Conservation (phyloP, 805 yeast species). For the Lipomyces lipofer region DNA sequence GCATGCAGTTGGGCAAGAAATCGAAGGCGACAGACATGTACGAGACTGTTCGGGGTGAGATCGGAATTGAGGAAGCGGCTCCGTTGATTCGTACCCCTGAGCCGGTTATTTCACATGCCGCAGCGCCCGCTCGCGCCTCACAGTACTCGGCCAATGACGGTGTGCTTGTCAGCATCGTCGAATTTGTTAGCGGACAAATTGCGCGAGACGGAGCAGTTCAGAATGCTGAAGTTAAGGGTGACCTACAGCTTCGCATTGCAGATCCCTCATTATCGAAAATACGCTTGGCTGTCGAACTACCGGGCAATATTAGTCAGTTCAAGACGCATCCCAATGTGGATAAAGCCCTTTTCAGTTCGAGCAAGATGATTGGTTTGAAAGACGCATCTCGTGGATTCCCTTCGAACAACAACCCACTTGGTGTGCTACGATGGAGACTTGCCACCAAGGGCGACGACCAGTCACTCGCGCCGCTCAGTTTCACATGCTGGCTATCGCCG, state of each 20-base stretch:
- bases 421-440: slow-evolving; percentile 91
- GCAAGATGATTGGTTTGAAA: slow-evolving; percentile 66
- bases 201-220: slow-evolving; percentile 72
- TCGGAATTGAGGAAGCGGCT: slow-evolving; percentile 34
- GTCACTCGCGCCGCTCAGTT: slow-evolving; percentile 60
- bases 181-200: slow-evolving; percentile 73
- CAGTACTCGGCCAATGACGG: slow-evolving; percentile 57
- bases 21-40: slow-evolving; percentile 39
- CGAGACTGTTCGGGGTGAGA: slow-evolving; percentile 37
- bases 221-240: slow-evolving; percentile 81
- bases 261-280: slow-evolving; percentile 69
- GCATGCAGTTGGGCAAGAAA: slow-evolving; percentile 74
- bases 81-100: slow-evolving; percentile 38
- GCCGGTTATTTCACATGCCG: slow-evolving; percentile 25
- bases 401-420: slow-evolving; percentile 82
- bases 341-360: slow-evolving; percentile 61
- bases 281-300: slow-evolving; percentile 52
- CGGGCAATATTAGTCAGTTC: slow-evolving; percentile 59
- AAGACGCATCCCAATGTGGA: slow-evolving; percentile 98
- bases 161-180: slow-evolving; percentile 73
- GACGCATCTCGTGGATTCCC: slow-evolving; percentile 84
- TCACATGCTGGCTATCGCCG: slow-evolving; percentile 82
- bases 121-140: slow-evolving; percentile 9
- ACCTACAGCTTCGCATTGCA: slow-evolving; percentile 81
- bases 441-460: slow-evolving; percentile 59